A percentile compares a stretch with the other conserved stretches of the same genome.
These are phyloP conservation scores for Puccinia horiana DNA, from an alignment of 1,284 basidiomycete species.

Conservation along the genomic window DNA sequence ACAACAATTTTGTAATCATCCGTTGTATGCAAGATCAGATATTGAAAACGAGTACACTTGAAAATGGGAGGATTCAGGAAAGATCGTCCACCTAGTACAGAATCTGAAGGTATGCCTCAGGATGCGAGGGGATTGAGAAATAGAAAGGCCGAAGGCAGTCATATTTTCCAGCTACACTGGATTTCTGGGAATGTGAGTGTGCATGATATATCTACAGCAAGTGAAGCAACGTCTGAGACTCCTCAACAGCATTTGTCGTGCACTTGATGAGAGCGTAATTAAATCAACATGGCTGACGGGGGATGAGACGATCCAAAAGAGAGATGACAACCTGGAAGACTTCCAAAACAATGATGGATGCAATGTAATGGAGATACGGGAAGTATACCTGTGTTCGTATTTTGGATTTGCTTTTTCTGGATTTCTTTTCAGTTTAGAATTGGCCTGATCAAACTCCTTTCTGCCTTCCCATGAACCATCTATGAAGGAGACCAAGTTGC, in stretches of 20 bases:
- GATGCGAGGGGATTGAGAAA: background rate
- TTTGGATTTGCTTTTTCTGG: slow-evolving; percentile 1
- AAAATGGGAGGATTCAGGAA: slow-evolving; percentile 4
- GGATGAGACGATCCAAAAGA: background rate
- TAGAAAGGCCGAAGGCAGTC: slow-evolving; percentile 1
- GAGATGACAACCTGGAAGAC: background rate
- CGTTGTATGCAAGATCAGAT: background rate
- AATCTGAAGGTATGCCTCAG: background rate
- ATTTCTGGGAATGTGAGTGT: slow-evolving; percentile 3
- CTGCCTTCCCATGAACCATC: slow-evolving; percentile 16
- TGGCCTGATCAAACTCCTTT: background rate
- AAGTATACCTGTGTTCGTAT: background rate
- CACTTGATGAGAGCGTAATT: background rate
- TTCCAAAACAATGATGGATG: background rate
- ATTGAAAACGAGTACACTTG: background rate
- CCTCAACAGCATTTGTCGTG: background rate
- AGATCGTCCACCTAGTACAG: background rate
- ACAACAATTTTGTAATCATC: slow-evolving; percentile 10
- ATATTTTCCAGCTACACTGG: slow-evolving; percentile 18
- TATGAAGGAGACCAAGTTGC: background rate
- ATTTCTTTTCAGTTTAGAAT: background rate
- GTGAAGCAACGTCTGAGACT: background rate
- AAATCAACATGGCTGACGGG: background rate
- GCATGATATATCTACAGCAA: background rate
- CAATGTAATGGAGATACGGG: background rate